Percentiles rank a stretch among this genome's conserved stretches.
Conservation (phyloP, 2,329 filamentous ascomycete genomes). For the Botrytis sinoallii region DNA sequence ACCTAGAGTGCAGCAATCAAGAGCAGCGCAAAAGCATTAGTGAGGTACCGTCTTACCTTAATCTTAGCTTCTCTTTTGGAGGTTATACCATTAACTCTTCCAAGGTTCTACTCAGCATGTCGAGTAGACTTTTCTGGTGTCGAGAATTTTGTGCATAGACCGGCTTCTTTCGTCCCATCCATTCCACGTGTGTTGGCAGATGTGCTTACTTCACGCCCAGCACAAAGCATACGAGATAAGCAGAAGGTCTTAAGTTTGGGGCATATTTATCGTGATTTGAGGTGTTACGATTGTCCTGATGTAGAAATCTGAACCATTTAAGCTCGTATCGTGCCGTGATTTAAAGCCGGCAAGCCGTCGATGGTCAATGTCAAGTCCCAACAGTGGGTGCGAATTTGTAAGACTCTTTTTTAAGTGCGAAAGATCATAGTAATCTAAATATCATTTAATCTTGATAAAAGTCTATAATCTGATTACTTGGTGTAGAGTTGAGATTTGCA, state of each 20-base stretch:
- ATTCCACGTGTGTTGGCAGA: not conserved
- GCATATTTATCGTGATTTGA: not conserved
- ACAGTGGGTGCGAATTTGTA: not conserved
- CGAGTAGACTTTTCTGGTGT: not conserved
- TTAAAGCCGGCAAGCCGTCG: not conserved
- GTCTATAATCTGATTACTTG: not conserved
- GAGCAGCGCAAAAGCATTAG: not conserved
- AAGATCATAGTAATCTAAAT: not conserved
- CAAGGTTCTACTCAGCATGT: not conserved
- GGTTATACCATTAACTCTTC: not conserved
- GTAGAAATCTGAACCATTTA: not conserved
- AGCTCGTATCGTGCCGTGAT: not conserved
- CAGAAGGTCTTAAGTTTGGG: not conserved
- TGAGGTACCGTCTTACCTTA: not conserved
- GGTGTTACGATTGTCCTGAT: not conserved
- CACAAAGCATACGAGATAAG: not conserved
- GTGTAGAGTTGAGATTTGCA: not conserved
- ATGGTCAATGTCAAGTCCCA: not conserved
- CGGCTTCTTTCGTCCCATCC: not conserved
- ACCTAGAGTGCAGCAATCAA: not conserved
- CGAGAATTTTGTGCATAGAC: not conserved
- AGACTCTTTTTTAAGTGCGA: not conserved
- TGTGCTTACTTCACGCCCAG: not conserved
- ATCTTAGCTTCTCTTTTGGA: not conserved
- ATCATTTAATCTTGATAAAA: not conserved